Evolutionary conservation across 116 monocot genomes (phyloP), one percentile per base, ranked within the genome.

Genomic region (Posidonia oceanica): DNA sequence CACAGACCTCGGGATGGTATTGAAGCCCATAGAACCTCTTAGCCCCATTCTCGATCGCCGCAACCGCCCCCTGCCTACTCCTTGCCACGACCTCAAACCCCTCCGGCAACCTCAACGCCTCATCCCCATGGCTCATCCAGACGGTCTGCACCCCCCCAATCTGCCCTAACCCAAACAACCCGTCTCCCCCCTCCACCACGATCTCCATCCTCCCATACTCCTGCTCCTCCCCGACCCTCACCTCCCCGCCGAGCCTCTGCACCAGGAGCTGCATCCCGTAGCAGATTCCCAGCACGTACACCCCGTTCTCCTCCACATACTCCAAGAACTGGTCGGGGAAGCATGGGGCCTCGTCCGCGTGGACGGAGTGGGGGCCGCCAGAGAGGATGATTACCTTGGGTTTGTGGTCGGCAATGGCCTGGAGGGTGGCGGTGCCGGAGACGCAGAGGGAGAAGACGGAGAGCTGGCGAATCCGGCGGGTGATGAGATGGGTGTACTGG

Each of bases 101-200:
- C 44, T 87, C 85, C 2, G 96, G 96, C 69, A 91, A 68, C 63
- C 64, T 78, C 38, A 75, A 75, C 4, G 73, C 92, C 85, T 96
- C 96, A 58, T 96, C 96, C 36, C 96, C 96, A 20, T 96, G 96
- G 74, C 96, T 96, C 96, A 96, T 96, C 96, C 96, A 96, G 59
- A 96, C 96, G 10, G 82, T 80, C 85, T 96, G 92, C 5, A 15
- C 52, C 70, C 38, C 78, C 8, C 86, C 81, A 14, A 54, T 37
- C 29, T 53, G 61, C 23, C 75, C 82, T 40, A 69, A 36, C 52
- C 75, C 76, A 51, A 78, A 93, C n/a, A 84, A 52, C 52, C 78
- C 85, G 1, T 74, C 79, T 40, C 71, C 76, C 23, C 57, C 66
- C 63, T 72, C 80, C 3, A 86, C 91, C 36, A 66, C 72, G 12